Evolutionary conservation across 148 eudicot species (phyloP).

Genomic region (Silene uniflora): DNA sequence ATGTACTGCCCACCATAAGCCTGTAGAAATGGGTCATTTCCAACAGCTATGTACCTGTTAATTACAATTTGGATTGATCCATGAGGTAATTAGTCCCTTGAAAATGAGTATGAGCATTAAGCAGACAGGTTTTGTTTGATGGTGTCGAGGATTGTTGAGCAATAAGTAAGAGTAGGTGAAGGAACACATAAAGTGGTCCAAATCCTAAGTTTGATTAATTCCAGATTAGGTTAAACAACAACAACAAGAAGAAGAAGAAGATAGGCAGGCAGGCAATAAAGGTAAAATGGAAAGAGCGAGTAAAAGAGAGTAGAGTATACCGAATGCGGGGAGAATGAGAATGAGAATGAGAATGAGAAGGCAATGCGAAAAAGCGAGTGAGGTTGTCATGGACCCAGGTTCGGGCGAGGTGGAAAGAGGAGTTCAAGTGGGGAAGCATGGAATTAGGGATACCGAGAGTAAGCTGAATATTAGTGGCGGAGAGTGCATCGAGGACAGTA

Average conservation of each 20-base stretch:
- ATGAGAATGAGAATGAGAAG: conserved; percentile 28
- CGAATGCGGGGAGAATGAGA: conserved; percentile 44
- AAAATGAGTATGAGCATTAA: too few species aligned
- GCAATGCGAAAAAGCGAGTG: conserved; percentile 53
- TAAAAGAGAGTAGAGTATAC: conserved; percentile 27
- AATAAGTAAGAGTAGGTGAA: background rate
- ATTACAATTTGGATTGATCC: too few species aligned
- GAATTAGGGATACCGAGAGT: conserved; percentile 79
- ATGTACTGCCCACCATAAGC: conserved; percentile 54
- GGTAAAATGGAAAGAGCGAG: background rate
- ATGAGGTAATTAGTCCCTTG: too few species aligned
- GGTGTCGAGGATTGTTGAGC: background rate
- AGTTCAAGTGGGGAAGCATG: conserved; percentile 54
- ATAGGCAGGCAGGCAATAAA: too few species aligned
- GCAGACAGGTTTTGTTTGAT: background rate
- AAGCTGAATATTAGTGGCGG: conserved; percentile 51
- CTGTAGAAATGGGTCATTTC: conserved; percentile 73
- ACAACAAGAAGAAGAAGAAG: too few species aligned
- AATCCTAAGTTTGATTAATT: too few species aligned
- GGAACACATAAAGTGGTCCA: background rate
- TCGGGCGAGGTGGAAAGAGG: conserved; percentile 61
- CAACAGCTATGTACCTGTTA: conserved; percentile 78
- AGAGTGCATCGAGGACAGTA: conserved; percentile 48
- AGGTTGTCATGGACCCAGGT: conserved; percentile 84
- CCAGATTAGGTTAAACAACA: too few species aligned